phyloP scores from a whole-genome alignment of 2,329 filamentous ascomycete genomes.

The Colletotrichum chlorophyti region DNA sequence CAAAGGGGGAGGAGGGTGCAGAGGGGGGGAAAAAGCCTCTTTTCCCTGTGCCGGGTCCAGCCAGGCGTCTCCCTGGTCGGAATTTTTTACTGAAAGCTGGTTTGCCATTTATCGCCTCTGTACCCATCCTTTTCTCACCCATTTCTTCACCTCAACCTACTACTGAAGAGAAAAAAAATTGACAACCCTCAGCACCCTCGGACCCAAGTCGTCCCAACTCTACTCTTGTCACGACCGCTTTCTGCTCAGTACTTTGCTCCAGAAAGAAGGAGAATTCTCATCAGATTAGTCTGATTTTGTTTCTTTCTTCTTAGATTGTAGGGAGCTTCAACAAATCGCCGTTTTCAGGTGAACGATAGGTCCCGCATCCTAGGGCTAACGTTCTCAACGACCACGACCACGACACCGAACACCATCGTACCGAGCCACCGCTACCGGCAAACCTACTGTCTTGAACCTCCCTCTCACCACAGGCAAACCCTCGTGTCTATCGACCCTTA shows the following conservation, averaged over 20 bases:
- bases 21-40: slow-evolving; percentile 4
- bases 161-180: background rate
- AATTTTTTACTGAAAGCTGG: slow-evolving; percentile 18
- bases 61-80: slow-evolving; percentile 14
- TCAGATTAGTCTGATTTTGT: slow-evolving; percentile 13
- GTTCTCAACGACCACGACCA: background rate
- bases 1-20: no score
- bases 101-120: slow-evolving; percentile 1
- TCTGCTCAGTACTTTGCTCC: slow-evolving; percentile 1
- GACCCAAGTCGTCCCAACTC: slow-evolving; percentile 11
- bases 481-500: background rate
- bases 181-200: background rate
- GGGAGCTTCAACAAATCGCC: background rate
- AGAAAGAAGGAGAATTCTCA: background rate
- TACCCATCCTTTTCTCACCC: background rate
- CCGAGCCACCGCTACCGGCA: no score
- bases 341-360: slow-evolving; percentile 5
- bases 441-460: background rate
- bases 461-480: background rate
- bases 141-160: background rate
- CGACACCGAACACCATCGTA: no score
- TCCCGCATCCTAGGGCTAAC: slow-evolving; percentile 6
- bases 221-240: background rate
- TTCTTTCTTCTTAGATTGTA: background rate
- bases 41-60: background rate